Evolutionary conservation across 768 basidiomycete species (phyloP), one percentile per base, ranked within the genome.

Genomic region (Termitomyces sp.): DNA sequence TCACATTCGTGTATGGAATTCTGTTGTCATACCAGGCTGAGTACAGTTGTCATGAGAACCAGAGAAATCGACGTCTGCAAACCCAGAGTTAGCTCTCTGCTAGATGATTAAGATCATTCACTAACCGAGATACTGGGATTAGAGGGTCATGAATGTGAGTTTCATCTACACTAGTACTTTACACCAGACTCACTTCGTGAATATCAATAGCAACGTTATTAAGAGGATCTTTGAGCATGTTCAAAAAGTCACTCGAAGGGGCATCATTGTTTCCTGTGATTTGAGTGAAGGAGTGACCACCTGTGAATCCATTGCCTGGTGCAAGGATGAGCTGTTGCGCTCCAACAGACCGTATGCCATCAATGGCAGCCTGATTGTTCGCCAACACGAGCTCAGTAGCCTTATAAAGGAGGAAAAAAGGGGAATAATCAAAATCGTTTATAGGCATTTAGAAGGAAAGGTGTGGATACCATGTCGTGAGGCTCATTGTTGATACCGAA

Each of bases 401-500:
- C 75, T 76, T 20, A 10, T 4, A 36, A 25, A 16, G n/a, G n/a
- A 16, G 38, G 18, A 15, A 39, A 50, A 11, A 12, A 40, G 0
- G 18, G 18, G n/a, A n/a, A n/a, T n/a, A n/a, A 32, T 42, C 20
- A 51, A 15, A 32, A 7, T 16, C 9, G 2, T 5, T n/a, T 11
- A 31, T 41, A 16, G 18, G 25, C n/a, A 13, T 10, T 40, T 40
- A 1, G 4, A 38, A 6, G 16, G 3, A 7, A n/a, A 22, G 29
- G 13, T 18, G 5, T 3, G 3, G 56, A 5, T 46, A 76, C 76
- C 74, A 78, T 74, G 47, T 71, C 69, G 47, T 78, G 76, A 4
- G 77, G 76, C 52, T 78, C 76, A 59, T 78, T 78, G 62, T 76
- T 76, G 40, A 77, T 71, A 3, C 76, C 75, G 58, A 78, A 78